phyloP scores from a whole-genome alignment of 345 rosid genomes.

The Eucalyptus decipiens region DNA sequence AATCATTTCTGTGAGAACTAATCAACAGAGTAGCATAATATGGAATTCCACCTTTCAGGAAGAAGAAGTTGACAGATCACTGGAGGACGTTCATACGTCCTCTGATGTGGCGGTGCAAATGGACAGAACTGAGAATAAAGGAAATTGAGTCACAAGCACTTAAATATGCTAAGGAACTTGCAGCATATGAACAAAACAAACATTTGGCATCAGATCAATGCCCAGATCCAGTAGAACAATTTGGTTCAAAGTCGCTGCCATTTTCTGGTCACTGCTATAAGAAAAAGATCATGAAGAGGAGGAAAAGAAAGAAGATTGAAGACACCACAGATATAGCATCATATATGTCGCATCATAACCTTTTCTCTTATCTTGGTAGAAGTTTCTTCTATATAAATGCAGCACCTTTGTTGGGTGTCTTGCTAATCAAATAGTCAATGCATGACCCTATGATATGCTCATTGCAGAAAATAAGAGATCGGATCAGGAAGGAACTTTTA shows the following conservation, averaged over 20 bases:
- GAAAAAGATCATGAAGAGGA: conserved; percentile 53
- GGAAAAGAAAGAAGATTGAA: conserved; percentile 70
- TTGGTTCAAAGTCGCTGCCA: conserved; percentile 62
- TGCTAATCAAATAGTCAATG: not conserved
- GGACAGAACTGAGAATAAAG: conserved; percentile 68
- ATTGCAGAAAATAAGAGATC: conserved; percentile 60
- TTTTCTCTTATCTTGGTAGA: conserved; percentile 64
- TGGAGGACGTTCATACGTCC: conserved; percentile 79
- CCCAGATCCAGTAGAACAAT: conserved; percentile 24
- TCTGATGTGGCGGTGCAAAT: conserved; percentile 90
- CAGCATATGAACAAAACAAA: conserved; percentile 29
- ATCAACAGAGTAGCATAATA: not conserved
- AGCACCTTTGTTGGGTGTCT: not conserved
- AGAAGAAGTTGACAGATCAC: conserved; percentile 80
- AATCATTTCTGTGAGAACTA: not conserved
- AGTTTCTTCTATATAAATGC: not conserved
- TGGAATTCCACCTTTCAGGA: conserved; percentile 16
- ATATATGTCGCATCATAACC: conserved; percentile 47
- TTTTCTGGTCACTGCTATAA: conserved; percentile 38
- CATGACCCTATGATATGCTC: not conserved
- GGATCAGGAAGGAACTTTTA: conserved; percentile 39
- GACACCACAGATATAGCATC: conserved; percentile 35
- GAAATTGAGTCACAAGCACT: conserved; percentile 56
- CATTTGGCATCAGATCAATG: conserved; percentile 25
- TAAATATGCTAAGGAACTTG: conserved; percentile 50